Conservation (phyloP, 306 rosid species). For the Castanea sativa region DNA sequence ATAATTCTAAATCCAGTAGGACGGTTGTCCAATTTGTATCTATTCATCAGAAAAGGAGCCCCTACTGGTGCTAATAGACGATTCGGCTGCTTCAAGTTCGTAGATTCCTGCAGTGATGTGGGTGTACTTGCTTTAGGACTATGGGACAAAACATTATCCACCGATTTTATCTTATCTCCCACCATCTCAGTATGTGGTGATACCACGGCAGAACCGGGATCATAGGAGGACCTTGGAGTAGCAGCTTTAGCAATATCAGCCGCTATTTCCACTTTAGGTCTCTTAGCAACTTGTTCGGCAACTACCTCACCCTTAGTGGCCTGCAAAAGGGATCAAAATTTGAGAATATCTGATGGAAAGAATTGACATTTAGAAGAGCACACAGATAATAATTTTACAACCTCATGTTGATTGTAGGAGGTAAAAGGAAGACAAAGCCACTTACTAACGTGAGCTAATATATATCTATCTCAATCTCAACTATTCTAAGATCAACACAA, state of each 20-base stretch:
- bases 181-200: constrained; percentile 46
- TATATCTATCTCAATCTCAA: neutral
- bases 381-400: constrained; percentile 4
- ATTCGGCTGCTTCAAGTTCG: constrained; percentile 54
- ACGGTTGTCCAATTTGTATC: constrained; percentile 80
- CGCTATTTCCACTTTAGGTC: constrained; percentile 53
- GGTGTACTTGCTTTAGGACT: constrained; percentile 61
- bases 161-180: constrained; percentile 49
- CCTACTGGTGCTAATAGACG: constrained; percentile 47
- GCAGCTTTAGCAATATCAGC: constrained; percentile 53
- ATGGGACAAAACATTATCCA: constrained; percentile 33
- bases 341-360: constrained; percentile 18
- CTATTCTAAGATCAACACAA: neutral
- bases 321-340: constrained; percentile 44
- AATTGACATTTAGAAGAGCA: neutral
- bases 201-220: constrained; percentile 36
- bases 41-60: constrained; percentile 38
- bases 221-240: constrained; percentile 49
- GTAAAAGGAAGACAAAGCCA: neutral
- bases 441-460: neutral
- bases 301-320: constrained; percentile 64
- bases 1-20: constrained; percentile 71
- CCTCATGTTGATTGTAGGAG: neutral
- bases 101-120: constrained; percentile 44
- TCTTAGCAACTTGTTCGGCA: constrained; percentile 66